These are phyloP conservation scores for Leccinum pellstonianum DNA, from an alignment of 768 basidiomycete genomes.

Conservation along the genomic window DNA sequence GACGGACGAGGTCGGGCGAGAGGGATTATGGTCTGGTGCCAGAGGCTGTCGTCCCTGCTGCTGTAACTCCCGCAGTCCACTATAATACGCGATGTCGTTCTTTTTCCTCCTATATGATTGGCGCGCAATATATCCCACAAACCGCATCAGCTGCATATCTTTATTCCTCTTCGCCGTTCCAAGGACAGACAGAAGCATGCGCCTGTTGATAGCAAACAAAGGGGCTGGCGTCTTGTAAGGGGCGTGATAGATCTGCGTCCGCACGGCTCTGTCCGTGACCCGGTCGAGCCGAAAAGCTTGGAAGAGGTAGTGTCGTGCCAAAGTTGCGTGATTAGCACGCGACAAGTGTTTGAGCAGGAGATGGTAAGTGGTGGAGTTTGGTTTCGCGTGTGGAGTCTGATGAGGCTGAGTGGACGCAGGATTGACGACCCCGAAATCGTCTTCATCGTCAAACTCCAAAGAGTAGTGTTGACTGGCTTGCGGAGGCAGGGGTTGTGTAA, in stretches of 20 bases:
- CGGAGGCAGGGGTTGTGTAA: conserved; percentile 67
- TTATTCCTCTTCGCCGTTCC: conserved; percentile 59
- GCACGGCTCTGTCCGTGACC: conserved; percentile 32
- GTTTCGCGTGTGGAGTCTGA: conserved; percentile 44
- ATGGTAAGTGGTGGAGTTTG: conserved; percentile 68
- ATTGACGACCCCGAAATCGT: conserved; percentile 49
- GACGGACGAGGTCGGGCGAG: conserved; percentile 5
- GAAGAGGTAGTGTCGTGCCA: conserved; percentile 67
- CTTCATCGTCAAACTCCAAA: conserved; percentile 63
- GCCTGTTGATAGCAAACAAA: conserved; percentile 52
- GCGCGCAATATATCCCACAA: conserved; percentile 50
- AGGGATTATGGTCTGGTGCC: conserved; percentile 23
- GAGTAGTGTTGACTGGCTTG: conserved; percentile 44
- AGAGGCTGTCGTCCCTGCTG: conserved; percentile 24
- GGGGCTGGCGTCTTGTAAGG: conserved; percentile 45
- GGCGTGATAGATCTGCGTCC: conserved; percentile 31
- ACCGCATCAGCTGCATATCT: conserved; percentile 57
- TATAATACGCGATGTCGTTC: conserved; percentile 44
- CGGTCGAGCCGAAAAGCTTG: conserved; percentile 51
- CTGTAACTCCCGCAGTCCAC: conserved; percentile 29
- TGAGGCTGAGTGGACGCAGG: conserved; percentile 36
- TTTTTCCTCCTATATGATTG: conserved; percentile 49
- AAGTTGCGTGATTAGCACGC: conserved; percentile 42
- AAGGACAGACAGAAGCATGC: conserved; percentile 55
- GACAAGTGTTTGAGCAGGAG: conserved; percentile 61